Percentiles rank a stretch among this genome's conserved stretches.
phyloP scores from a whole-genome alignment of 495 filamentous ascomycete genomes.

The Neurospora sublineolata region DNA sequence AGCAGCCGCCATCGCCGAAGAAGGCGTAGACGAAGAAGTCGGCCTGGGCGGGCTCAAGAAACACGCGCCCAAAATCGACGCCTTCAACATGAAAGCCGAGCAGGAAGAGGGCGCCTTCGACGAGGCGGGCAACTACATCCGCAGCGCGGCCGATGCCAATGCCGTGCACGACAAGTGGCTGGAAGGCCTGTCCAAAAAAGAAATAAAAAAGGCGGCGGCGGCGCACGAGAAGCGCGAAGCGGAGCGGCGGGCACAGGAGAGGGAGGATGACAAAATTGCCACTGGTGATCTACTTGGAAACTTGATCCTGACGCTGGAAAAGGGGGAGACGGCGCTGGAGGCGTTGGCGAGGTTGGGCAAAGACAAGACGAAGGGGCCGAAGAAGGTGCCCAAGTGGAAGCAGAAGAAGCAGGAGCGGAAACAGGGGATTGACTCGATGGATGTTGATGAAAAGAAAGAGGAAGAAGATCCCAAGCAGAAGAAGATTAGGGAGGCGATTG shows the following conservation, averaged over 20 bases:
- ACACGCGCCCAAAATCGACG: conserved; percentile 90
- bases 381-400: conserved; percentile 51
- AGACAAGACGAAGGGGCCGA: conserved; percentile 48
- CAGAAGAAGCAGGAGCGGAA: conserved; percentile 38
- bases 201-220: conserved; percentile 77
- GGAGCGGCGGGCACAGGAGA: conserved; percentile 55
- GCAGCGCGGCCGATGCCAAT: conserved; percentile 82
- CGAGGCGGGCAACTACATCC: conserved; percentile 76
- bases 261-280: conserved; percentile 59
- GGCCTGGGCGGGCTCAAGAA: conserved; percentile 84
- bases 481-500: conserved; percentile 57
- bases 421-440: conserved; percentile 43
- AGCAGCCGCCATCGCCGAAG: conserved; percentile 51
- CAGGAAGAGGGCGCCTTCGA: conserved; percentile 91
- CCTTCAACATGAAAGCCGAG: conserved; percentile 86
- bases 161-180: conserved; percentile 88
- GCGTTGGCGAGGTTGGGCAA: conserved; percentile 73
- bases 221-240: conserved; percentile 80
- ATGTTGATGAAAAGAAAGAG: conserved; percentile 43
- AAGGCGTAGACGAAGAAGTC: conserved; percentile 72
- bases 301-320: conserved; percentile 63
- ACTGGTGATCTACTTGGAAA: conserved; percentile 61
- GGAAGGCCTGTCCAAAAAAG: conserved; percentile 82
- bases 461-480: conserved; percentile 59
- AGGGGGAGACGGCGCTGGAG: conserved; percentile 80